Evolutionary conservation across 2,329 filamentous ascomycete species (phyloP).

Genomic region (Xylariaceae sp.): DNA sequence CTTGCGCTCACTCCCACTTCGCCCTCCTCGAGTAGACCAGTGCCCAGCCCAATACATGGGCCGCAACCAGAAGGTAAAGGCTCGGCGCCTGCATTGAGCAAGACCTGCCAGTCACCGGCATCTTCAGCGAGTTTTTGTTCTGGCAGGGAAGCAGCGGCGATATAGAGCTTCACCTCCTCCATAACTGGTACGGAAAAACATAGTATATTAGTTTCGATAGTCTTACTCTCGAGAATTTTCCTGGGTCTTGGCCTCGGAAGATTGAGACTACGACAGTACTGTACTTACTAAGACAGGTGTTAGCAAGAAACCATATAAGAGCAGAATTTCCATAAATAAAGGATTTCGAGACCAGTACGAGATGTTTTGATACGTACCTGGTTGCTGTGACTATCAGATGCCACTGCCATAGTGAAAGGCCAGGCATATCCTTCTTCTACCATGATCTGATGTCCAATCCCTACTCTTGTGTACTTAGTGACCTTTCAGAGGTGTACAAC

Average conservation of each 20-base stretch:
- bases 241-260: too few species aligned
- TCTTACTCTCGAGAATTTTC: too few species aligned
- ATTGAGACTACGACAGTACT: too few species aligned
- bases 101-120: slow-evolving; percentile 77
- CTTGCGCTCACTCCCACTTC: slow-evolving; percentile 80
- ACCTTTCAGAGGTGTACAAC: too few species aligned
- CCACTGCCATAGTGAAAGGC: slow-evolving; percentile 82
- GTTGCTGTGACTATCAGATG: too few species aligned
- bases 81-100: slow-evolving; percentile 75
- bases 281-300: too few species aligned
- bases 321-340: too few species aligned
- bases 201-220: too few species aligned
- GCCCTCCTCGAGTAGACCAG: slow-evolving; percentile 43
- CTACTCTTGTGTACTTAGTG: slow-evolving; percentile 40
- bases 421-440: slow-evolving; percentile 78
- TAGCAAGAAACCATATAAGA: too few species aligned
- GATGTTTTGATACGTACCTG: too few species aligned
- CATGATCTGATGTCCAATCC: slow-evolving; percentile 91
- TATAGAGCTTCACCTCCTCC: slow-evolving; percentile 81
- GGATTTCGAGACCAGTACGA: too few species aligned
- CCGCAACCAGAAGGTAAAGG: slow-evolving; percentile 71
- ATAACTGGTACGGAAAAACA: too few species aligned
- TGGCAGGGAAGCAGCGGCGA: slow-evolving; percentile 75
- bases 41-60: slow-evolving; percentile 73
- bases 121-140: slow-evolving; percentile 78